Evolutionary conservation across 305 asterid genomes (phyloP), one percentile per base, ranked within the genome.

Genomic region (Fraxinus ornus): DNA sequence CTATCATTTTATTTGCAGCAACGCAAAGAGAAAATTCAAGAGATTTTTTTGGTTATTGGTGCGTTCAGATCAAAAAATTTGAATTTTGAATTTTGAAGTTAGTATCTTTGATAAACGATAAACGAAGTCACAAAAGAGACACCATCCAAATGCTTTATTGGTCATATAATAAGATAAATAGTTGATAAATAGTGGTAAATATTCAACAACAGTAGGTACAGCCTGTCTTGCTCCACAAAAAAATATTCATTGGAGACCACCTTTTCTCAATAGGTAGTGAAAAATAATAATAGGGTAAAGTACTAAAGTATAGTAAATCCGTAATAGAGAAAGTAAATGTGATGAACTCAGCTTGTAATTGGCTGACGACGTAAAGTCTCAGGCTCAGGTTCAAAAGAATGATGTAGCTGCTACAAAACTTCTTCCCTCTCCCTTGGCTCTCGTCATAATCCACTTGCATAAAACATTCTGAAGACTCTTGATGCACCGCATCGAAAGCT

Each of bases 331-430:
- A 52, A 73, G 24, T 21, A 78, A 60, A 9, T 47, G 33, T 19
- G 5, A 76, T 24, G 26, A 24, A 76, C 71, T 44, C 81, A n/a
- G 47, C 86, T 68, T 39, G 75, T 32, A 84, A 22, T 78, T 77
- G 32, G 77, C 19, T 6, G 71, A 21, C 6, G 71, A 60, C 22
- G 21, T 55, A 19, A 57, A 57, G 79, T 24, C 26, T 24, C 26
- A 24, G 26, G 75, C 17, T 10, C 80, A 72, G 10, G 33, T 80
- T 55, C 77, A 72, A 75, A 33, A 39, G 36, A 13, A 73, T 49
- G 13, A 24, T 71, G 21, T 47, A 79, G 62, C 64, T 44, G 17
- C 81, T 76, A 78, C 28, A 57, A 57, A 57, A 24, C 7, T 21
- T 76, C 28, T 17, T 6, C 41, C 75, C 30, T 7, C 44, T 79